Base-by-base conservation (phyloP, 352 stramenopile genomes). In the Phytophthora ramorum region DNA sequence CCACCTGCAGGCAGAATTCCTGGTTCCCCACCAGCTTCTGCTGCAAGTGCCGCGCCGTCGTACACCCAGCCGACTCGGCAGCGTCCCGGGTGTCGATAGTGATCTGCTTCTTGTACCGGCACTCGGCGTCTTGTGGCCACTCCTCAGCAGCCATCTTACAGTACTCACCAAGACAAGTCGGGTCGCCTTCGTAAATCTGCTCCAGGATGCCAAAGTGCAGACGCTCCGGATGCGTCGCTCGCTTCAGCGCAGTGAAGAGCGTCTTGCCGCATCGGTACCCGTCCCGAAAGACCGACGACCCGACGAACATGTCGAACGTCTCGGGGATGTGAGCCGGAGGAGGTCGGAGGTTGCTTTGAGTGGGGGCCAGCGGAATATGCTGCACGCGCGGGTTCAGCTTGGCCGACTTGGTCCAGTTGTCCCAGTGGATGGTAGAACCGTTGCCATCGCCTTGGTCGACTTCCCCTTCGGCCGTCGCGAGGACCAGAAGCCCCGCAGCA, bases 1-100 rank as follows among this genome's bases (percentile, higher is more conserved):
- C 87, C n/a, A 93, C 71, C 64, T 93, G 84, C 19, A 95, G 69
- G 48, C 87, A 95, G 38, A 95, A 95, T 53, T 92, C 85, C 48
- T 93, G 71, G 40, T 87, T 49, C 10, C 65, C 66, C 3, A 95
- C 44, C 4, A 95, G 63, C 50, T 90, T 85, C 52, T 93, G 85
- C 61, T 95, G 85, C 35, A 81, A 78, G 56, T 92, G 82, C 17
- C 87, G 80, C 44, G 87, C 84, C 4, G 88, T 73, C 37, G 86
- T 93, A 20, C 83, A 86, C 0, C 86, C 87, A 9, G 83, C 76
- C 20, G 87, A 92, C 59, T 92, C 79, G 43, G 85, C 82, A 9
- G 87, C 85, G 3, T 76, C 45, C n/a, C 73, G 80, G 35, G 88
- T 84, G 46, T 92, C 82, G 28, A 92, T 75, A 16, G 66, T 72